These are phyloP conservation scores for Xylariaceae sp. DNA, from an alignment of 2,329 filamentous ascomycete species.

Conservation along the genomic window DNA sequence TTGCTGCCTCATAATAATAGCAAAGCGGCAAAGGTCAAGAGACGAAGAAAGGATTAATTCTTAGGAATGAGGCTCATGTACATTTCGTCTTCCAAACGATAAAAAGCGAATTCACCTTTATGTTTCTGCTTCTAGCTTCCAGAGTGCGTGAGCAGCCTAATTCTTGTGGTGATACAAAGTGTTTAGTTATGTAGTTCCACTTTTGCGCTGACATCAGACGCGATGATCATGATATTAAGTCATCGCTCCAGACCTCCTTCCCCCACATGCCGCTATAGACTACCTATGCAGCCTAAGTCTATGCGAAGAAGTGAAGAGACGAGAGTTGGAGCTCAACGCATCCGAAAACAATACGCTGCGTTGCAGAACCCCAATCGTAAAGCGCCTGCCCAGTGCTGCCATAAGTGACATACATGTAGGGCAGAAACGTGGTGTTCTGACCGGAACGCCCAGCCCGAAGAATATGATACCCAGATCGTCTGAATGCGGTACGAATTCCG, in stretches of 20 bases:
- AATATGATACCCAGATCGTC: slow-evolving; percentile 13
- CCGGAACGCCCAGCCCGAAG: slow-evolving; percentile 16
- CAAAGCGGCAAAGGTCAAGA: too few relatives aligned
- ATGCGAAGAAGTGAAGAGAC: too few relatives aligned
- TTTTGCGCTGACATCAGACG: slow-evolving; percentile 8
- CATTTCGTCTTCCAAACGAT: too few relatives aligned
- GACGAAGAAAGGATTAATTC: too few relatives aligned
- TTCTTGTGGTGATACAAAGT: not conserved
- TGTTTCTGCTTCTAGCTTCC: too few relatives aligned
- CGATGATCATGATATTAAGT: not conserved
- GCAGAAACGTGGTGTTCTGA: not conserved
- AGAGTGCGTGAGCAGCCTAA: not conserved
- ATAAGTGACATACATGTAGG: not conserved
- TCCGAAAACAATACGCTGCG: not conserved
- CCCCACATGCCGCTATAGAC: too few relatives aligned
- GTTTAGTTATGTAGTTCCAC: too few relatives aligned
- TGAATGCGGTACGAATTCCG: slow-evolving; percentile 10
- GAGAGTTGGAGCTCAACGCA: not conserved
- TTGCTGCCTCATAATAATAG: too few relatives aligned
- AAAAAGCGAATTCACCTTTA: too few relatives aligned
- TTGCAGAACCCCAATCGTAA: not conserved
- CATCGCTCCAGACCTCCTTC: not conserved
- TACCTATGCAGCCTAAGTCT: too few relatives aligned
- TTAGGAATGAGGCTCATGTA: too few relatives aligned
- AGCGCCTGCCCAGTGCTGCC: not conserved